phyloP scores from a whole-genome alignment of 805 yeast species.

The Lachancea meyersii region DNA sequence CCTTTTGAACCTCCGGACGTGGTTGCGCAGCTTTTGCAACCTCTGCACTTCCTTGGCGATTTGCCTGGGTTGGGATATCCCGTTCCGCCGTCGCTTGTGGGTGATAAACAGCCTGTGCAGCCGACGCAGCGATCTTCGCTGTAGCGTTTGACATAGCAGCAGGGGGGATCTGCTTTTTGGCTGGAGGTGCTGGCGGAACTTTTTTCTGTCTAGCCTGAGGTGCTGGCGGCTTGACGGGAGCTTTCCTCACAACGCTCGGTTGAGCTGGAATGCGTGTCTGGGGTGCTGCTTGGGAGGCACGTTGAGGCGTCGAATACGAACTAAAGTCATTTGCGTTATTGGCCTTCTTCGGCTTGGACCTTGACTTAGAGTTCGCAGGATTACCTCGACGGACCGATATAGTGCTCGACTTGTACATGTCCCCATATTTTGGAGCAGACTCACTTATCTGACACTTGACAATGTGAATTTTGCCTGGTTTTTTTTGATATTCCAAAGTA shows the following conservation, averaged over 20 bases:
- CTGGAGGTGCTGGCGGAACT: conserved; percentile 16
- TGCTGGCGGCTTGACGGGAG: conserved; percentile 19
- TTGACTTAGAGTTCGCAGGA: conserved; percentile 66
- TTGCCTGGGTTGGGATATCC: conserved; percentile 7
- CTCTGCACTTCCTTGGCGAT: conserved; percentile 9
- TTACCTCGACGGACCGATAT: conserved; percentile 76
- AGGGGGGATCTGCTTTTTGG: conserved; percentile 18
- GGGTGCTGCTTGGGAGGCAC: neutral
- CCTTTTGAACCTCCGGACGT: conserved; percentile 9
- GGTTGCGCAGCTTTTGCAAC: neutral
- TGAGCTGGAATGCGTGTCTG: neutral
- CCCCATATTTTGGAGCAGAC: conserved; percentile 60
- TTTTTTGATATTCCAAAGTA: conserved; percentile 77
- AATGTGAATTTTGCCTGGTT: conserved; percentile 71
- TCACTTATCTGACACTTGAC: conserved; percentile 63
- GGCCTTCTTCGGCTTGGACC: conserved; percentile 66
- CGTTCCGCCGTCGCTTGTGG: conserved; percentile 19
- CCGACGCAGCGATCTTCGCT: conserved; percentile 36
- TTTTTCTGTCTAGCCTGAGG: conserved; percentile 10
- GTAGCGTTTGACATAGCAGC: conserved; percentile 24
- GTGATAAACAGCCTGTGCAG: conserved; percentile 34
- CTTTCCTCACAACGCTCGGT: neutral
- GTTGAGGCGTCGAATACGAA: neutral
- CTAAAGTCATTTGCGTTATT: conserved; percentile 13
- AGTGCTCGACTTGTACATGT: conserved; percentile 80